phyloP scores from a whole-genome alignment of 2,329 filamentous ascomycete species.

The Aspergillus ruber region DNA sequence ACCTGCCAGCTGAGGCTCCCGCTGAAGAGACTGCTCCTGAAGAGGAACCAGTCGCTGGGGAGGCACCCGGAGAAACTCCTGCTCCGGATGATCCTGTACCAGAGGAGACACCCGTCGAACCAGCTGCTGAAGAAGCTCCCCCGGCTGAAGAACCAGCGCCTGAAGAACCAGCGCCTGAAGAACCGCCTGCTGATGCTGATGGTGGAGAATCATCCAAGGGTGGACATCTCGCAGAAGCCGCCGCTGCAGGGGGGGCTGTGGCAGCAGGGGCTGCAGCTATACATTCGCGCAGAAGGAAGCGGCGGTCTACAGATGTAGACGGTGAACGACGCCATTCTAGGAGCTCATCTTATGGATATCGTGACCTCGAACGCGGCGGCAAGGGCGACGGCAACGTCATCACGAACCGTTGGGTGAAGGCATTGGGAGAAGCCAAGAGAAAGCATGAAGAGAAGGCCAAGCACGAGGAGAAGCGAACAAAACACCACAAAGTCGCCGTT shows the following conservation, averaged over 20 bases:
- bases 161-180: not conserved
- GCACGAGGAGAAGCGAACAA: conserved; percentile 13
- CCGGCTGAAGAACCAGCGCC: conserved; percentile 8
- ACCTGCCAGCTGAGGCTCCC: conserved; percentile 7
- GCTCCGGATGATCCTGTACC: conserved; percentile 4
- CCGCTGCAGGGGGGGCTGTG: conserved; percentile 5
- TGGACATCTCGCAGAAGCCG: conserved; percentile 4
- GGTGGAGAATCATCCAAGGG: conserved; percentile 8
- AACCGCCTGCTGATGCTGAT: conserved; percentile 7
- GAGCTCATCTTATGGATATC: conserved; percentile 22
- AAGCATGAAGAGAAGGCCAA: conserved; percentile 29
- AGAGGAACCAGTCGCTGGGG: conserved; percentile 4
- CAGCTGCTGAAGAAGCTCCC: conserved; percentile 3
- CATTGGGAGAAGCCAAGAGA: conserved; percentile 30
- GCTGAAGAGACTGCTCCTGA: conserved; percentile 9
- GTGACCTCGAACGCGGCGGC: conserved; percentile 26
- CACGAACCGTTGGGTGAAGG: conserved; percentile 27
- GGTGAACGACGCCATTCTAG: conserved; percentile 32
- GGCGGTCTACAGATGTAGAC: conserved; percentile 22
- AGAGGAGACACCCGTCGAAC: conserved; percentile 11
- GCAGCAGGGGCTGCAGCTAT: conserved; percentile 6
- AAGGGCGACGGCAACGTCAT: conserved; percentile 24
- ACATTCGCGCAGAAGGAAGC: conserved; percentile 25
- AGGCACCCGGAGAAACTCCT: conserved; percentile 1
- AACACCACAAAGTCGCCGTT: conserved; percentile 14